Percentiles rank a stretch among this genome's conserved stretches.
phyloP scores from a whole-genome alignment of 352 stramenopile genomes.

The Globisporangium nodosum region DNA sequence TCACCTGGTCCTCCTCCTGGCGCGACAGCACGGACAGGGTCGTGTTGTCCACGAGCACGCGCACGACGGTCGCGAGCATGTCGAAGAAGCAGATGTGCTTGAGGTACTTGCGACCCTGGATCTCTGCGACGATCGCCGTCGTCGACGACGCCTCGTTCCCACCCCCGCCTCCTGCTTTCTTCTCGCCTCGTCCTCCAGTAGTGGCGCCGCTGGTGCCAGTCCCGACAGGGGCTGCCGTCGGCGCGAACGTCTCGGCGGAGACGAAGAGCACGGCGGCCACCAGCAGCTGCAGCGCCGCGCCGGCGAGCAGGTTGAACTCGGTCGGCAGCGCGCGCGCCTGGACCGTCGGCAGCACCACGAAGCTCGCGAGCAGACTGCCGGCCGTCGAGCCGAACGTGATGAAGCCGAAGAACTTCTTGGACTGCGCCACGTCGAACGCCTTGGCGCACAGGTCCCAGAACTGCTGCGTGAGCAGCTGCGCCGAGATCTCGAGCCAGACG shows the following conservation, averaged over 20 bases:
- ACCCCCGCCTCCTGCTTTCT: not conserved
- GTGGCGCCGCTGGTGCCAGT: not conserved
- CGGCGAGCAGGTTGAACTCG: constrained; percentile 68
- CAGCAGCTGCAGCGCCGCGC: constrained; percentile 43
- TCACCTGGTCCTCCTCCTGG: constrained; percentile 62
- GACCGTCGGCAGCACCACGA: constrained; percentile 55
- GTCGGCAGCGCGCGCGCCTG: constrained; percentile 49
- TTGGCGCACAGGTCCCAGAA: constrained; percentile 86
- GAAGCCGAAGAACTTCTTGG: constrained; percentile 84
- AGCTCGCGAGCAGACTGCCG: constrained; percentile 69
- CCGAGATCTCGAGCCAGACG: constrained; percentile 73
- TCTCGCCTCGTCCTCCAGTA: constrained; percentile 8
- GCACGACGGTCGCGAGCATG: constrained; percentile 69
- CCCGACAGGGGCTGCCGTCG: not conserved
- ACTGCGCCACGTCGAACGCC: constrained; percentile 72
- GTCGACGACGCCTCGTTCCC: constrained; percentile 15
- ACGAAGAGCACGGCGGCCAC: constrained; percentile 54
- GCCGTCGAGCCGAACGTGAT: constrained; percentile 84
- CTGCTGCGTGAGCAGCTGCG: constrained; percentile 73
- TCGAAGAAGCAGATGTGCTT: constrained; percentile 88
- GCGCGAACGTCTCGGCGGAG: constrained; percentile 38
- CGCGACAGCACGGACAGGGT: constrained; percentile 70
- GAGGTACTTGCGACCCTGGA: constrained; percentile 68
- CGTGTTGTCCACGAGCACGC: constrained; percentile 79
- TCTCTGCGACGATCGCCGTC: constrained; percentile 44